A percentile compares a stretch with the other conserved stretches of the same genome.
These are phyloP conservation scores for carrot (Daucus carota) DNA, from an alignment of 129 eudicot species.

Conservation along the genomic window DH1_v3.0 NC_030381.2:39346001-39346500, in stretches of 20 bases:
- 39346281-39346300: not conserved
- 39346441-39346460: not conserved
- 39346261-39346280: not conserved
- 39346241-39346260: not conserved
- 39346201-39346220: not conserved
- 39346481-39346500: not conserved
- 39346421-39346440: not conserved
- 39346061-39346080: not conserved
- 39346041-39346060: conserved; percentile 9
- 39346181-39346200: not conserved
- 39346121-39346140: conserved; percentile 13
- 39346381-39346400: not conserved
- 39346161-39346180: not conserved
- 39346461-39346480: not conserved
- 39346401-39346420: conserved; percentile 8
- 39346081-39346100: conserved; percentile 1
- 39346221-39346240: conserved; percentile 1
- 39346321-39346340: conserved; percentile 4
- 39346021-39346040: conserved; percentile 9
- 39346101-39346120: conserved; percentile 8
- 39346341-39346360: not conserved
- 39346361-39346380: conserved; percentile 9
- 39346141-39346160: not conserved
- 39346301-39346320: conserved; percentile 9
- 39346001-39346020: not conserved